Base-by-base conservation (phyloP, 116 monocot genomes). In the Papilionanthe hybrid region DNA sequence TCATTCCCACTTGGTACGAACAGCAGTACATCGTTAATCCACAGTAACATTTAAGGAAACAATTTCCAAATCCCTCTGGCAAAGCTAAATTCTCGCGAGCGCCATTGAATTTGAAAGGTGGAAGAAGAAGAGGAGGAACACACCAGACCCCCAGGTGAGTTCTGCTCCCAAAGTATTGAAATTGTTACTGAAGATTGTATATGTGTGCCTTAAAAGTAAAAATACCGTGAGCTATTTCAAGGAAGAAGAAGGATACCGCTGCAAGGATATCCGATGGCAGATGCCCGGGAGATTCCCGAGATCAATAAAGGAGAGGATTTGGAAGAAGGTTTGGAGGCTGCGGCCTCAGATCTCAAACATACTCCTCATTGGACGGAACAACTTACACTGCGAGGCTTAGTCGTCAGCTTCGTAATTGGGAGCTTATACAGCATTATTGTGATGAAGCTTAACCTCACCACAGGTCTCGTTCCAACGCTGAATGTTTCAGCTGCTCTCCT, bases 381-480 rank as follows among this genome's bases (percentile, higher is more conserved):
- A 30, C 67, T 82, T 0, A 82, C 49, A 9, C 5, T 77, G 19
- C 32, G 82, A 42, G 82, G 82, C 42, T n/a, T 82, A 10, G 13
- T 77, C 12, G 57, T 76, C 9, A 82, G 82, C 57, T 43, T 72
- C 15, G 42, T 27, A 17, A 57, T 82, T 7, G 82, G 82, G 72
- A 71, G 77, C 72, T 71, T 82, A 66, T 82, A 77, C 77, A 82
- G 72, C n/a, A 30, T 82, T 17, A 82, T 82, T 50, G 72, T 78
- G 72, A 82, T 82, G 82, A 82, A 82, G 78, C 82, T 82, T 11
- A 82, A 78, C 42, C 69, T 82, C 19, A 82, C 82, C 42, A 82
- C 82, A 0, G 82, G 82, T 42, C 82, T 82, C 17, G 82, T 82
- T 18, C 82, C 82, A 8, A 82, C 82, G 27, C 78, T 82, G 72